Evolutionary conservation across 2,329 filamentous ascomycete genomes (phyloP).

Genomic region (Verticillium albo-atrum): DNA sequence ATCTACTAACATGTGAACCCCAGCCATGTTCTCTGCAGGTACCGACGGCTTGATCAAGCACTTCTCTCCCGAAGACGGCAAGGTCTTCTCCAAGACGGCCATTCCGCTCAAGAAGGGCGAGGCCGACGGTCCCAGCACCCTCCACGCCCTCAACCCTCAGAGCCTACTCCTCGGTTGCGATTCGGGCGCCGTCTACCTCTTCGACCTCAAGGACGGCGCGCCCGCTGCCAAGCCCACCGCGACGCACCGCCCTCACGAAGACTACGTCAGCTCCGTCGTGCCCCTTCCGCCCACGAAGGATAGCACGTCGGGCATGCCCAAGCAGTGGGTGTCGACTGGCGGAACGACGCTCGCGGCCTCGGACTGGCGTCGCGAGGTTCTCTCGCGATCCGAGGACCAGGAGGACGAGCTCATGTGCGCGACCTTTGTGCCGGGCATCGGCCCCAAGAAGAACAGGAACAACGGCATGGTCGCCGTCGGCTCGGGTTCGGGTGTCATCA

Average conservation of each 20-base stretch:
- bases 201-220: constrained; percentile 67
- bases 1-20: neutral
- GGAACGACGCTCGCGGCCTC: constrained; percentile 88
- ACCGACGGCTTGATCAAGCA: constrained; percentile 55
- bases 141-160: constrained; percentile 82
- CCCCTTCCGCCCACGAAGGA: constrained; percentile 74
- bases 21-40: constrained; percentile 60
- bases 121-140: constrained; percentile 70
- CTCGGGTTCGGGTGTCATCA: constrained; percentile 73
- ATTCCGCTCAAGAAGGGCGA: constrained; percentile 57
- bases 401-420: constrained; percentile 89
- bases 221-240: constrained; percentile 64
- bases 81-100: constrained; percentile 76
- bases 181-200: constrained; percentile 81
- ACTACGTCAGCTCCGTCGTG: constrained; percentile 87
- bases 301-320: constrained; percentile 83
- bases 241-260: constrained; percentile 81
- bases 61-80: constrained; percentile 53
- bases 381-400: constrained; percentile 89
- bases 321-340: constrained; percentile 93
- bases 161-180: constrained; percentile 87
- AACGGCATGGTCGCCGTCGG: constrained; percentile 76
- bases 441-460: constrained; percentile 58
- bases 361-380: constrained; percentile 78
- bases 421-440: constrained; percentile 71